These are phyloP conservation scores for Thermochaetoides thermophila DNA, from an alignment of 495 filamentous ascomycete species.

Conservation along the genomic window DNA sequence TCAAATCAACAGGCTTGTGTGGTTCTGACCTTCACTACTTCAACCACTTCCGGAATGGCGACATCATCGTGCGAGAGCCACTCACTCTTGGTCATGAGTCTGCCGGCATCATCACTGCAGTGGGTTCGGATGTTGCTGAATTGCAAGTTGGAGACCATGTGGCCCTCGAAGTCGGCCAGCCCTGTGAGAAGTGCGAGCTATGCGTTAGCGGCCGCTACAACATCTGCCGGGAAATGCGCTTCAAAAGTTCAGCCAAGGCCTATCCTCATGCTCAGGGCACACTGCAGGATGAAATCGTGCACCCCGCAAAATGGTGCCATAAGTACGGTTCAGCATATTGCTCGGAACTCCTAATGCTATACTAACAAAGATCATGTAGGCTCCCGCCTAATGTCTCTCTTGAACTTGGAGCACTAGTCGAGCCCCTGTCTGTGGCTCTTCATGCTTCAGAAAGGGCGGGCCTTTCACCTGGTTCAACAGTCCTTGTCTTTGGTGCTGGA, in stretches of 20 bases:
- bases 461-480: conserved; percentile 35
- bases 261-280: conserved; percentile 75
- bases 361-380: no score
- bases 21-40: conserved; percentile 60
- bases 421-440: conserved; percentile 67
- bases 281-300: conserved; percentile 63
- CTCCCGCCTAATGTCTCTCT: conserved; percentile 49
- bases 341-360: no score
- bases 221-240: conserved; percentile 67
- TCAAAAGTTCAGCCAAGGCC: conserved; percentile 63
- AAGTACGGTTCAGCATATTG: conserved; percentile 27
- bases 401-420: conserved; percentile 58
- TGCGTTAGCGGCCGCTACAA: conserved; percentile 65
- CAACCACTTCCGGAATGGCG: conserved; percentile 49
- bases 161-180: conserved; percentile 71
- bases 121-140: conserved; percentile 30
- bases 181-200: conserved; percentile 53
- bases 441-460: conserved; percentile 53
- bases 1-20: conserved; percentile 49
- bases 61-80: conserved; percentile 48
- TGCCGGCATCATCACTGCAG: conserved; percentile 39
- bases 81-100: conserved; percentile 50
- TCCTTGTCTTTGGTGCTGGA: conserved; percentile 69
- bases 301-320: conserved; percentile 54
- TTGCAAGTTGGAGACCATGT: conserved; percentile 52